Conservation (phyloP, 83 land plant genomes). For the Diphasiastrum complanatum region DNA sequence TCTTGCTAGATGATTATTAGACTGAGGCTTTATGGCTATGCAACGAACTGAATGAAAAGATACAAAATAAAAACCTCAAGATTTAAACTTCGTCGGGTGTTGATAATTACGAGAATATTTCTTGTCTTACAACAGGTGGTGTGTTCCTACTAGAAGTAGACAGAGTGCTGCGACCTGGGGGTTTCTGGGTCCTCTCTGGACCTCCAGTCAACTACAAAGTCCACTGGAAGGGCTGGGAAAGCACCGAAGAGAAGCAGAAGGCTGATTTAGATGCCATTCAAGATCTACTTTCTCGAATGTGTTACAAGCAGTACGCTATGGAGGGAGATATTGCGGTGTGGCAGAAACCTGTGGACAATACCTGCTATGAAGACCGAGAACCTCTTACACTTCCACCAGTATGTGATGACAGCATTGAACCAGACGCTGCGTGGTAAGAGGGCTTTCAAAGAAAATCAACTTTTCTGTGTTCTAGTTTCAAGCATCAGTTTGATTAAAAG, state of each 20-base stretch:
- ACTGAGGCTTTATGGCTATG: too few species aligned
- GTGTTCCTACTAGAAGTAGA: slow-evolving; percentile 15
- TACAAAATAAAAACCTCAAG: too few species aligned
- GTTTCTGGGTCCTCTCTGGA: slow-evolving; percentile 16
- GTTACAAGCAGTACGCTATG: slow-evolving; percentile 28
- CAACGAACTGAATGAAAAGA: too few species aligned
- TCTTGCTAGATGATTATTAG: too few species aligned
- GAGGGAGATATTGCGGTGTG: slow-evolving; percentile 36
- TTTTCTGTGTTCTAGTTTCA: slow-evolving; percentile 11
- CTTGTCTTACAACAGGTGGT: slow-evolving; percentile 8
- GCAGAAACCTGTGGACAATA: slow-evolving; percentile 38
- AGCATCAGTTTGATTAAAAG: too few species aligned
- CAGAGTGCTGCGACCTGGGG: slow-evolving; percentile 18
- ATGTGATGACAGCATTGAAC: slow-evolving; percentile 83
- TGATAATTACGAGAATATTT: slow-evolving; percentile 16
- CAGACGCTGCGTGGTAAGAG: slow-evolving; percentile 81
- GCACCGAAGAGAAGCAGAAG: slow-evolving; percentile 29
- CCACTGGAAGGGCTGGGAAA: slow-evolving; percentile 29
- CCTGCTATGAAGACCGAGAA: slow-evolving; percentile 55
- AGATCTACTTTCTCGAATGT: slow-evolving; percentile 29
- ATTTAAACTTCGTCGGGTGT: too few species aligned
- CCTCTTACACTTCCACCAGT: slow-evolving; percentile 58
- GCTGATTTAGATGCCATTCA: slow-evolving; percentile 26
- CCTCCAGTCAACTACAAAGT: slow-evolving; percentile 15
- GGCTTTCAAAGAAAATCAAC: background rate